These are phyloP conservation scores for Tetrapisispora iriomotensis DNA, from an alignment of 805 yeast genomes.

Conservation along the genomic window DNA sequence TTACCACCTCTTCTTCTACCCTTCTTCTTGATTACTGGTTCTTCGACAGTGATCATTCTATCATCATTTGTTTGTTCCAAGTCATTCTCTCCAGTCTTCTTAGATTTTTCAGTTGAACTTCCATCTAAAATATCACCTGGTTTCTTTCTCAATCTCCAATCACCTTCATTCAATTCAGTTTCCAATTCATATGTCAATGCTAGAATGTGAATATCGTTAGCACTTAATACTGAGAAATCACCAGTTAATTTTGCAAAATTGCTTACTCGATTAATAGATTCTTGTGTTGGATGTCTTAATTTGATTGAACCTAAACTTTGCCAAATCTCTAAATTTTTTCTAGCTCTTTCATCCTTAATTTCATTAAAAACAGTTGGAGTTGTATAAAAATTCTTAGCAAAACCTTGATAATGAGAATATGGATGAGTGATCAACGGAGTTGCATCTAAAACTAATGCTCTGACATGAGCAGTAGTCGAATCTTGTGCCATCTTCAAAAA, in stretches of 20 bases:
- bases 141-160: constrained; percentile 54
- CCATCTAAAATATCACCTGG: constrained; percentile 50
- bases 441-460: constrained; percentile 77
- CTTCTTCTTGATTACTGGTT: constrained; percentile 29
- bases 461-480: constrained; percentile 29
- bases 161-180: constrained; percentile 56
- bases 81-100: constrained; percentile 31
- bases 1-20: constrained; percentile 55
- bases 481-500: not conserved
- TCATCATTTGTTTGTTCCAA: constrained; percentile 1
- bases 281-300: constrained; percentile 68
- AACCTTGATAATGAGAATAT: constrained; percentile 58
- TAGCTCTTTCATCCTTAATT: constrained; percentile 74
- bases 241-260: constrained; percentile 84
- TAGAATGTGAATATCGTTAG: constrained; percentile 84
- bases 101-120: not conserved
- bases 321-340: constrained; percentile 75
- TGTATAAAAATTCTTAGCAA: constrained; percentile 67
- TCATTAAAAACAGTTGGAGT: constrained; percentile 89
- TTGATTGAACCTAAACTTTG: constrained; percentile 46
- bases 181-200: constrained; percentile 89
- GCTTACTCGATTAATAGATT: constrained; percentile 52
- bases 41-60: too few species aligned
- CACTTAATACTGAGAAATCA: constrained; percentile 77
- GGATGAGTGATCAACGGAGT: constrained; percentile 88